Percentiles rank a stretch among this genome's conserved stretches.
Evolutionary conservation across 228 moss, liverwort and hornwort genomes (phyloP).

Genomic region (Sphagnum fallax): DNA sequence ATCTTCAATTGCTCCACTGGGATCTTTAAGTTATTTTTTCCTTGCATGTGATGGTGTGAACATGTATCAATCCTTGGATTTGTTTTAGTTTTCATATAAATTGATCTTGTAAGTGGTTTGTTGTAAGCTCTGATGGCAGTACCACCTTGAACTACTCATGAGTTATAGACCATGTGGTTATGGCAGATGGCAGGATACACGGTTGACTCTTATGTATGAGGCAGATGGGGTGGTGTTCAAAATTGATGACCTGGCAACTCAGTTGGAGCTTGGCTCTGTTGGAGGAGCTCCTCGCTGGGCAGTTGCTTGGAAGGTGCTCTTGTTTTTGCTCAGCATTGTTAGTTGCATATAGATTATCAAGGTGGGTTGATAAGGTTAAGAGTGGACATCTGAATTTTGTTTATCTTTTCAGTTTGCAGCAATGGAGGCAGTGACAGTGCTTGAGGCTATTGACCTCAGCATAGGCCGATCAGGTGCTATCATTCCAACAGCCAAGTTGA

Average conservation of each 20-base stretch:
- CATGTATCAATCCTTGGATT: too few species aligned
- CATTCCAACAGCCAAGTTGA: constrained; percentile 78
- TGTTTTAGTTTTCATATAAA: too few species aligned
- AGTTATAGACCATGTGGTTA: neutral
- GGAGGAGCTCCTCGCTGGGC: constrained; percentile 87
- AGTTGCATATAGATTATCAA: too few species aligned
- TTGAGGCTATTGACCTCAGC: constrained; percentile 80
- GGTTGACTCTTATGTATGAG: constrained; percentile 61
- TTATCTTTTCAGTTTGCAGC: constrained; percentile 63
- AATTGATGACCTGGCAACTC: constrained; percentile 53
- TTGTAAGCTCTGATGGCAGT: too few species aligned
- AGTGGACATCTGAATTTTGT: neutral
- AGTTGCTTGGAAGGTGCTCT: constrained; percentile 81
- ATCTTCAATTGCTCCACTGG: too few species aligned
- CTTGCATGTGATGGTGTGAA: too few species aligned
- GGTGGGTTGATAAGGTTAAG: too few species aligned
- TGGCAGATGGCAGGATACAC: constrained; percentile 64
- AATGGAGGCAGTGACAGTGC: constrained; percentile 70
- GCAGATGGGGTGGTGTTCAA: constrained; percentile 89
- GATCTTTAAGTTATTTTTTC: too few species aligned
- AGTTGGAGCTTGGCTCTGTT: constrained; percentile 60
- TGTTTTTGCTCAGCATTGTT: neutral
- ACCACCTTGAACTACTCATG: too few species aligned
- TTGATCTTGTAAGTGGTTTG: too few species aligned
- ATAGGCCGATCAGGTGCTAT: constrained; percentile 83